These are phyloP conservation scores for Citrus inodora DNA, from an alignment of 345 rosid species.

Conservation along the genomic window DNA sequence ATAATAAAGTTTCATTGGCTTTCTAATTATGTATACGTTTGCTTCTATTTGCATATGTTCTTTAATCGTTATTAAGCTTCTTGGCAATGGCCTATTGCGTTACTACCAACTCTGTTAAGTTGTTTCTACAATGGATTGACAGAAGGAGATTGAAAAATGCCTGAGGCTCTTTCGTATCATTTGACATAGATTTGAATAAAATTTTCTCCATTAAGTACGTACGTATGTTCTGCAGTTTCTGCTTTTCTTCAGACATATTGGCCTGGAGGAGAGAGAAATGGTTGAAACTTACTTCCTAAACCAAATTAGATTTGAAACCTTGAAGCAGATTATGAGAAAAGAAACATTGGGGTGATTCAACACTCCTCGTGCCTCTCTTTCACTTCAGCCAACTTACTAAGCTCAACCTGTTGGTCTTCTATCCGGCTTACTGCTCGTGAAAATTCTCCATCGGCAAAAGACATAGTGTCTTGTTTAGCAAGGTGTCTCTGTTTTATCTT, in stretches of 20 bases:
- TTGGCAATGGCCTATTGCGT: neutral
- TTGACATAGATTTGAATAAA: neutral
- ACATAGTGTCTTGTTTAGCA: constrained; percentile 31
- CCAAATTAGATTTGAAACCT: neutral
- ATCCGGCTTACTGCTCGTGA: constrained; percentile 68
- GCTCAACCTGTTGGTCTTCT: constrained; percentile 66
- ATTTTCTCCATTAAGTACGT: neutral
- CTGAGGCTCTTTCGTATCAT: neutral
- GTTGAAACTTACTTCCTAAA: neutral
- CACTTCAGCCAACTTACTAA: constrained; percentile 46
- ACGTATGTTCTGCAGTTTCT: neutral
- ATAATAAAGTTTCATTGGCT: neutral
- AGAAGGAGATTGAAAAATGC: neutral
- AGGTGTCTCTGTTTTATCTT: constrained; percentile 60
- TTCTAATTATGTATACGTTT: neutral
- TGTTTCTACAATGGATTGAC: neutral
- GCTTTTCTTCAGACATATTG: neutral
- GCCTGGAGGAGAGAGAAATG: neutral
- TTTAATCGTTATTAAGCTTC: neutral
- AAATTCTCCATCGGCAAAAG: constrained; percentile 37
- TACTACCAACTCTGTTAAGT: neutral
- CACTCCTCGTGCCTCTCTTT: constrained; percentile 40
- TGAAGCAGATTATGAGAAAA: neutral
- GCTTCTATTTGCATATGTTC: neutral
- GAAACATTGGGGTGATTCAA: constrained; percentile 13